Evolutionary conservation across 306 rosid genomes (phyloP).

Genomic region (Ochetophila trinervis): DNA sequence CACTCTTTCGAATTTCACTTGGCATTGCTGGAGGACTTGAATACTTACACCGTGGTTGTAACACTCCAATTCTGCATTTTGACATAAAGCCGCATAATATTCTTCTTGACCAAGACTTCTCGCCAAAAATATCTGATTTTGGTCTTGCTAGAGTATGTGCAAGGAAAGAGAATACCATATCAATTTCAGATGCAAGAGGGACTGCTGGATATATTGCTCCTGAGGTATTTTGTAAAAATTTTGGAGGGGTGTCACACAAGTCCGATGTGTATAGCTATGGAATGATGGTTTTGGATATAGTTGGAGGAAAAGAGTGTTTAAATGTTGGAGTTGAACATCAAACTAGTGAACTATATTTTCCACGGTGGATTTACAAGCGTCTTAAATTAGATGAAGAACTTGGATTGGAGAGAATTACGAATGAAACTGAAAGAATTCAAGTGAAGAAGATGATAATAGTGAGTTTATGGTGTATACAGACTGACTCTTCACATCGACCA

Average conservation of each 20-base stretch:
- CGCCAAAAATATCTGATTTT: conserved; percentile 34
- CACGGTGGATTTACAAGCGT: conserved; percentile 31
- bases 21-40: conserved; percentile 29
- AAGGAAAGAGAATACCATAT: conserved; percentile 19
- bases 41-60: conserved; percentile 27
- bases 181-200: conserved; percentile 29
- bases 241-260: conserved; percentile 40
- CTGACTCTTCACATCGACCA: conserved; percentile 21
- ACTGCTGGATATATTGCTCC: conserved; percentile 40
- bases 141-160: conserved; percentile 39
- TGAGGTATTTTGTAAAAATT: conserved; percentile 21
- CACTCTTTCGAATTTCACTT: conserved; percentile 19
- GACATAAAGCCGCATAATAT: conserved; percentile 32
- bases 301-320: conserved; percentile 32
- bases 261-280: conserved; percentile 40
- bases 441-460: conserved; percentile 23
- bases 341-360: conserved; percentile 33
- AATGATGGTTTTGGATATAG: conserved; percentile 42
- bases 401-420: background rate
- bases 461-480: conserved; percentile 40
- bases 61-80: conserved; percentile 20
- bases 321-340: conserved; percentile 10
- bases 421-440: background rate
- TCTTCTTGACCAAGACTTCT: conserved; percentile 20
- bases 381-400: conserved; percentile 20